These are phyloP conservation scores for Ziziphus jujuba DNA, from an alignment of 306 rosid genomes.

Conservation along the genomic window DNA sequence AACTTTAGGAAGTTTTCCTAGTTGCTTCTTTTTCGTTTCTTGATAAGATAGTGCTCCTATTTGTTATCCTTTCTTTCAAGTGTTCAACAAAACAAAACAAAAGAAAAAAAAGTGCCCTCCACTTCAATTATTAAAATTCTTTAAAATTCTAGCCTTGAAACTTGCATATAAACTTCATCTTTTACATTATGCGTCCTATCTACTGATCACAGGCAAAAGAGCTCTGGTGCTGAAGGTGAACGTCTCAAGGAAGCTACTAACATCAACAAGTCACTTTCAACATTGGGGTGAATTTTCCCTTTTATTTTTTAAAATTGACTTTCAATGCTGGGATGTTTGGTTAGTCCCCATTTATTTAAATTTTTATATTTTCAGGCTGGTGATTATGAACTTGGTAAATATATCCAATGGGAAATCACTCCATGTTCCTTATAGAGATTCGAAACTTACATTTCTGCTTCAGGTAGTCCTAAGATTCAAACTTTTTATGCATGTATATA, in stretches of 20 bases:
- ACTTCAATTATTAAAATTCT: neutral
- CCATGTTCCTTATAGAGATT: slow-evolving; percentile 96
- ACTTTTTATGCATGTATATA: neutral
- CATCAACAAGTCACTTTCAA: slow-evolving; percentile 96
- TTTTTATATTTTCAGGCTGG: slow-evolving; percentile 69
- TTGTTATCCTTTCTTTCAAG: neutral
- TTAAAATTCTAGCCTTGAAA: neutral
- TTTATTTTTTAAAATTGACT: slow-evolving; percentile 13
- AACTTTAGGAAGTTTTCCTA: neutral
- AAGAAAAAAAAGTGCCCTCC: neutral
- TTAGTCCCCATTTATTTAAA: neutral
- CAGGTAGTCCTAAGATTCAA: slow-evolving; percentile 53
- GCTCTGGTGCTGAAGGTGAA: slow-evolving; percentile 99
- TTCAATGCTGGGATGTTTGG: neutral
- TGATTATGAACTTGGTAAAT: slow-evolving; percentile 90
- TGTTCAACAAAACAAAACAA: neutral
- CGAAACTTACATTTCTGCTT: slow-evolving; percentile 95
- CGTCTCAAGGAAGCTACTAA: slow-evolving; percentile 98
- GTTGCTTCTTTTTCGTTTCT: neutral
- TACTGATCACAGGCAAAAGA: slow-evolving; percentile 78
- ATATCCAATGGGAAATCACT: slow-evolving; percentile 86
- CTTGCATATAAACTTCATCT: neutral
- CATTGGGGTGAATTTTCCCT: slow-evolving; percentile 69
- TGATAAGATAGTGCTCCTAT: neutral
- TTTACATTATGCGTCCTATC: neutral